A percentile compares a stretch with the other conserved stretches of the same genome.
phyloP scores from a whole-genome alignment of 805 yeast genomes.

The Tetrapisispora phaffii region DNA sequence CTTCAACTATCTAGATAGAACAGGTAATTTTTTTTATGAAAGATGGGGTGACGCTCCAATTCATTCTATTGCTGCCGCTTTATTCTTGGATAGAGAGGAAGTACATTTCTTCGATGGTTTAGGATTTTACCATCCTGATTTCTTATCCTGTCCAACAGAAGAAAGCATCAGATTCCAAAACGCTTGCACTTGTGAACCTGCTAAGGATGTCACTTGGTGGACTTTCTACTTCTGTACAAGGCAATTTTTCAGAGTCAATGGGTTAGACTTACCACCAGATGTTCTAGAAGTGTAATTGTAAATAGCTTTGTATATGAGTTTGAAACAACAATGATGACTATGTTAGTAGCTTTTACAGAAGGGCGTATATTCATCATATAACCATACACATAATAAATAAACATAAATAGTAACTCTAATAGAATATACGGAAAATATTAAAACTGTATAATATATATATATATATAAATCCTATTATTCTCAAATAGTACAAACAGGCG shows the following conservation, averaged over 20 bases:
- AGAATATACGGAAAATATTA: too few relatives aligned
- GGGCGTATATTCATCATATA: too few relatives aligned
- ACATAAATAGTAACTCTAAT: too few relatives aligned
- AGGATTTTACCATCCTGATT: constrained; percentile 68
- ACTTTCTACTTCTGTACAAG: constrained; percentile 60
- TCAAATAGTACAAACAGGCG: not conserved
- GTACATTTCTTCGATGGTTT: constrained; percentile 65
- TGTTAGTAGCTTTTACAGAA: too few relatives aligned
- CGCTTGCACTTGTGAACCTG: constrained; percentile 54
- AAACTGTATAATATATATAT: too few relatives aligned
- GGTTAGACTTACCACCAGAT: constrained; percentile 9
- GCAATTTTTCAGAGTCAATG: constrained; percentile 38
- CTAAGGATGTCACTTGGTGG: constrained; percentile 58
- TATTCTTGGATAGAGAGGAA: constrained; percentile 45
- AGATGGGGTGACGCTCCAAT: constrained; percentile 94
- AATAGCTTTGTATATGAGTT: not conserved
- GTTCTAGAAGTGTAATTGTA: constrained; percentile 1
- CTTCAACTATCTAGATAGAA: constrained; percentile 50
- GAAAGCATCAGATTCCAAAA: constrained; percentile 42
- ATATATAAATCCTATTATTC: not conserved
- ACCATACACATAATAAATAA: too few relatives aligned
- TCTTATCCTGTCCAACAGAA: constrained; percentile 52
- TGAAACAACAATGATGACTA: not conserved
- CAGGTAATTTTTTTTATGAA: constrained; percentile 78
- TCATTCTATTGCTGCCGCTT: constrained; percentile 65